phyloP scores from a whole-genome alignment of 75 land plant species.

The Pinus tabuliformis region DNA sequence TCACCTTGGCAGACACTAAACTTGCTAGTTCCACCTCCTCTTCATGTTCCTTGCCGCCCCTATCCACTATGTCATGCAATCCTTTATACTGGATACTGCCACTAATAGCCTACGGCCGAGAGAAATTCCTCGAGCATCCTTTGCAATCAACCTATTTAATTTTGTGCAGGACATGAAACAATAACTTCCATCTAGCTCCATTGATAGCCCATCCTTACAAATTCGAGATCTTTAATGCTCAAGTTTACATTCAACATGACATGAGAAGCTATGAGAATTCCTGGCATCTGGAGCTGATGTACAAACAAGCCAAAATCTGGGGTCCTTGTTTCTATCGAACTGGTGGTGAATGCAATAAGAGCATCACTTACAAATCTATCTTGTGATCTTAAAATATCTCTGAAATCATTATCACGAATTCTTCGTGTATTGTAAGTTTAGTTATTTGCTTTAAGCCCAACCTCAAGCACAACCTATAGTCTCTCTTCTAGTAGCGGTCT shows the following conservation, averaged over 20 bases:
- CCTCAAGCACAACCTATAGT: too few species aligned
- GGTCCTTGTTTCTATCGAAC: slow-evolving; percentile 92
- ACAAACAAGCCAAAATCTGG: slow-evolving; percentile 80
- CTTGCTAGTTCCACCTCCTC: slow-evolving; percentile 60
- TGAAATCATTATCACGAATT: too few species aligned
- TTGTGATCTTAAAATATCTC: too few species aligned
- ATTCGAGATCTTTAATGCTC: slow-evolving; percentile 53
- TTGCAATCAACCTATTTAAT: slow-evolving; percentile 67
- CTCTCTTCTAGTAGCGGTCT: too few species aligned
- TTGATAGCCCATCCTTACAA: slow-evolving; percentile 12
- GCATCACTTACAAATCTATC: slow-evolving; percentile 25
- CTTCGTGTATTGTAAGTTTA: too few species aligned
- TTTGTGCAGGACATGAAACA: slow-evolving; percentile 62
- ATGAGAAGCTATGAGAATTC: slow-evolving; percentile 65
- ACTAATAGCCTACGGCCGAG: slow-evolving; percentile 47
- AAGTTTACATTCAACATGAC: slow-evolving; percentile 83
- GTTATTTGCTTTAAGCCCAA: too few species aligned
- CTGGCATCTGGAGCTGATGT: slow-evolving; percentile 40
- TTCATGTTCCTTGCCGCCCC: slow-evolving; percentile 57
- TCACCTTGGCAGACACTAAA: slow-evolving; percentile 35
- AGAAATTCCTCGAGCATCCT: slow-evolving; percentile 68
- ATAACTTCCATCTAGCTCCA: slow-evolving; percentile 62
- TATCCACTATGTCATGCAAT: slow-evolving; percentile 51
- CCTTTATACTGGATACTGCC: slow-evolving; percentile 43
- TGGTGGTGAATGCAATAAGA: slow-evolving; percentile 75